Base-by-base conservation (phyloP, 352 stramenopile species). In the Pythium brachiatum region DNA sequence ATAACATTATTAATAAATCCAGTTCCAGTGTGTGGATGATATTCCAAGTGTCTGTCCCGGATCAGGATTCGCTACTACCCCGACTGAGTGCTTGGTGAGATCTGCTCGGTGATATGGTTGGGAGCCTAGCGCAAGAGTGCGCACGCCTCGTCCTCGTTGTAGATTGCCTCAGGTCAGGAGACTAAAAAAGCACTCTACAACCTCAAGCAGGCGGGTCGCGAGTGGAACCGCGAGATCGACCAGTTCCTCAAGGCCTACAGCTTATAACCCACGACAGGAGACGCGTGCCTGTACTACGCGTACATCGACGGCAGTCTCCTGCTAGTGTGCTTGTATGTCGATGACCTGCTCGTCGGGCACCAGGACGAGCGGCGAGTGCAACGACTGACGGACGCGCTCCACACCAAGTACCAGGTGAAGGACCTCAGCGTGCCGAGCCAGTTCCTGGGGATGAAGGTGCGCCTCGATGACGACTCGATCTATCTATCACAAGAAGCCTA, bases 311-410 rank as follows among this genome's bases (percentile, higher is more conserved):
- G 29, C 13, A 6, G 3, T 2, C 48, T 52, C 12, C 47, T 58
- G 9, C 25, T 65, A 0, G 58, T 58, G 4, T 58, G 48, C 26
- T 26, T 65, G 4, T 65, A 65, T 43, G 47, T 65, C 1, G 58
- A 65, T 29, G 58, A 65, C 38, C 11, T 65, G 4, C 20, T 58
- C 1, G 18, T 65, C 36, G 58, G 36, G 0, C 50, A 65, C 23
- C 6, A 1, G 0, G n/a, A 57, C 2, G 48, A 51, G 20, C 16
- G 27, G 7, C 21, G 59, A 7, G 32, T 48, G 3, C 11, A 31
- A 13, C 29, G 20, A 9, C 27, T 64, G 12, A 51, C 57, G 46
- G 25, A 11, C 1, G 16, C 44, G 7, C 48, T 64, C 1, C 20
- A 50, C 46, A 1, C 1, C 11, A 32, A 51, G 9, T 64, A 57